Conservation (phyloP, 108 stramenopile genomes). For the Licmophora abbreviata region DNA sequence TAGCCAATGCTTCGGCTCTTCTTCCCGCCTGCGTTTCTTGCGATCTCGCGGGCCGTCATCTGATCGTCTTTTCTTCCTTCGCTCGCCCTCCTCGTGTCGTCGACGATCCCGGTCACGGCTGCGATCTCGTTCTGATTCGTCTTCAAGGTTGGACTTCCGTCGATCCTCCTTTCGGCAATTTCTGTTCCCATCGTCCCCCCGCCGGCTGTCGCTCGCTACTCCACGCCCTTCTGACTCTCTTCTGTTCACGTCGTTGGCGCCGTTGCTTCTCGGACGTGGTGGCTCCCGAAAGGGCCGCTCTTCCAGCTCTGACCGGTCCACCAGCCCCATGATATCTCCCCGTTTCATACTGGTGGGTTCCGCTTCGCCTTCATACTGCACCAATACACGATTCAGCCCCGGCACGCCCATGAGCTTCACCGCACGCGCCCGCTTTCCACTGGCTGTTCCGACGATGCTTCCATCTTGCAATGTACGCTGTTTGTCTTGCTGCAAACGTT, state of each 20-base stretch:
- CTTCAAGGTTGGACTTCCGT: too few species aligned
- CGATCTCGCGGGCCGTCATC: slow-evolving; percentile 1
- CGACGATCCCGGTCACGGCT: slow-evolving; percentile 10
- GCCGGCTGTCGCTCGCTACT: slow-evolving; percentile 8
- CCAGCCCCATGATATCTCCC: slow-evolving; percentile 31
- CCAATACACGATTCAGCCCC: slow-evolving; percentile 70
- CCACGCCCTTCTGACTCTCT: background rate
- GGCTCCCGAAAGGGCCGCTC: slow-evolving; percentile 41
- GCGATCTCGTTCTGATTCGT: slow-evolving; percentile 6
- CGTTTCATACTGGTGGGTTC: slow-evolving; percentile 48
- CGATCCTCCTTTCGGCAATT: too few species aligned
- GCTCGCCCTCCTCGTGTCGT: slow-evolving; percentile 5
- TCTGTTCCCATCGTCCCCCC: slow-evolving; percentile 8
- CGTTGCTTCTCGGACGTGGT: background rate
- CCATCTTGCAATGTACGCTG: slow-evolving; percentile 67
- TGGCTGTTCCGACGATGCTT: slow-evolving; percentile 53
- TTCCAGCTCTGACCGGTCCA: slow-evolving; percentile 54
- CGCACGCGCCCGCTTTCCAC: slow-evolving; percentile 36
- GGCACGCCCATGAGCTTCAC: slow-evolving; percentile 67
- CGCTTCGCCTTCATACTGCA: slow-evolving; percentile 49
- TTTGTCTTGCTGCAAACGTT: slow-evolving; percentile 46
- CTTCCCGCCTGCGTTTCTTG: background rate
- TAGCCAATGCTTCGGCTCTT: slow-evolving; percentile 37
- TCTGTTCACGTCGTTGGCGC: background rate
- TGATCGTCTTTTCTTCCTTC: background rate